Evolutionary conservation across 2,329 filamentous ascomycete genomes (phyloP).

Genomic region (Coniella vitis): DNA sequence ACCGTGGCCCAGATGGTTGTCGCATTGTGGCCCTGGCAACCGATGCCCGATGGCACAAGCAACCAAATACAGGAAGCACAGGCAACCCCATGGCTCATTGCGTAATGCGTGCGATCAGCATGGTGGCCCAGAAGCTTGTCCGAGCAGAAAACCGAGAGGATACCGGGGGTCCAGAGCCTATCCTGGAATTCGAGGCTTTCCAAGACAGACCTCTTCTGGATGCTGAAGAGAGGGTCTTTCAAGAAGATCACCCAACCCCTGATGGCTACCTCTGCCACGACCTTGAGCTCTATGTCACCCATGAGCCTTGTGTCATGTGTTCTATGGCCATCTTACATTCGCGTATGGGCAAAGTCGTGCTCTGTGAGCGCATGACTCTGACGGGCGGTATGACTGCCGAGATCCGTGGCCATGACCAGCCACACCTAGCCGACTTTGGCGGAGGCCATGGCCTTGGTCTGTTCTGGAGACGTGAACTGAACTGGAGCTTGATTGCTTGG

Average conservation of each 20-base stretch:
- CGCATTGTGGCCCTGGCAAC: constrained; percentile 65
- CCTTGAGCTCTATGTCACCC: constrained; percentile 87
- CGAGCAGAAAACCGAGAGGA: constrained; percentile 42
- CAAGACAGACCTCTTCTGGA: constrained; percentile 62
- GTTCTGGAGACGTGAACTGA: constrained; percentile 70
- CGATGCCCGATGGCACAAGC: constrained; percentile 64
- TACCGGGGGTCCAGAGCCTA: constrained; percentile 24
- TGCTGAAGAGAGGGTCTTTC: constrained; percentile 57
- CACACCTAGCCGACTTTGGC: constrained; percentile 30
- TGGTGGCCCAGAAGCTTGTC: constrained; percentile 66
- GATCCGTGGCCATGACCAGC: constrained; percentile 45
- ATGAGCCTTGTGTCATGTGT: constrained; percentile 95
- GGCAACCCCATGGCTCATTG: constrained; percentile 76
- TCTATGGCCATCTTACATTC: constrained; percentile 95
- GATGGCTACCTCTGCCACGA: constrained; percentile 92
- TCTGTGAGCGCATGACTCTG: constrained; percentile 68
- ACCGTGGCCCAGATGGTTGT: constrained; percentile 43
- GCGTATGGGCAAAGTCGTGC: constrained; percentile 79
- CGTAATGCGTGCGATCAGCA: constrained; percentile 71
- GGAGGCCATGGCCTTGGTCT: constrained; percentile 58
- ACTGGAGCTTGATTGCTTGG: constrained; percentile 81
- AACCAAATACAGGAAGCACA: constrained; percentile 38
- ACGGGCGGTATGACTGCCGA: constrained; percentile 83
- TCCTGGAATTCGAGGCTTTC: constrained; percentile 55
- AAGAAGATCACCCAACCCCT: constrained; percentile 56